A percentile compares a stretch with the other conserved stretches of the same genome.
phyloP scores from a whole-genome alignment of 2,329 filamentous ascomycete genomes.

The Nannizzia gypsea region DNA sequence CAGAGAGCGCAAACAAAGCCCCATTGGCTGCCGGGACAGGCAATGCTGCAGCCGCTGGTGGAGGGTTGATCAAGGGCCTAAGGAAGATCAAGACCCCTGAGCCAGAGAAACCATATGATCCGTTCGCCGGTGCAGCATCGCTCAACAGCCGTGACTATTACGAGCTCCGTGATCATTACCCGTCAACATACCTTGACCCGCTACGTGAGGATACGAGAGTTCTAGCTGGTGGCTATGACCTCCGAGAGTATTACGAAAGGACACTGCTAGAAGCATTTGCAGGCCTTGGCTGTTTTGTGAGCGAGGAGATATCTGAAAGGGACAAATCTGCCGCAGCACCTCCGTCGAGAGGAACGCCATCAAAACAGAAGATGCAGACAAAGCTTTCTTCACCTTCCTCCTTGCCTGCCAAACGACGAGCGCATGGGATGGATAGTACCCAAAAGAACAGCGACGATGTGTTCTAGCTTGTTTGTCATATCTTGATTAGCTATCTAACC shows the following conservation, averaged over 20 bases:
- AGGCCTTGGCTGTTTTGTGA: constrained; percentile 75
- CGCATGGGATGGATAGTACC: neutral
- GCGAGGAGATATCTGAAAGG: constrained; percentile 49
- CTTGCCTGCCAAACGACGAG: constrained; percentile 1
- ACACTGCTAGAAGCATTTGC: constrained; percentile 82
- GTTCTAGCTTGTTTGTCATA: neutral
- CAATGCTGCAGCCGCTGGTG: constrained; percentile 17
- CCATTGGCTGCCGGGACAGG: constrained; percentile 5
- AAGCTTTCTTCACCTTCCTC: neutral
- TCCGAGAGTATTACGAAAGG: constrained; percentile 68
- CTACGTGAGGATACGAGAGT: constrained; percentile 54
- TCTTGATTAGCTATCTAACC: neutral
- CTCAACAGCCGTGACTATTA: constrained; percentile 59
- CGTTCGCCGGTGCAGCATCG: constrained; percentile 59
- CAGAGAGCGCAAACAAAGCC: constrained; percentile 23
- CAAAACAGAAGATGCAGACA: neutral
- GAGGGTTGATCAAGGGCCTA: constrained; percentile 62
- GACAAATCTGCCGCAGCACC: constrained; percentile 13
- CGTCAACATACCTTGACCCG: constrained; percentile 60
- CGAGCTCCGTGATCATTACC: constrained; percentile 56
- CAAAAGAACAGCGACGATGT: neutral
- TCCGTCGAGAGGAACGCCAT: neutral
- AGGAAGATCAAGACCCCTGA: constrained; percentile 51
- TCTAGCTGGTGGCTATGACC: constrained; percentile 68
- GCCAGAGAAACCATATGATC: constrained; percentile 69